Evolutionary conservation across 176 grass and related monocot species (phyloP), one percentile per base, ranked within the genome.

Genomic region (Puya raimondii): DNA sequence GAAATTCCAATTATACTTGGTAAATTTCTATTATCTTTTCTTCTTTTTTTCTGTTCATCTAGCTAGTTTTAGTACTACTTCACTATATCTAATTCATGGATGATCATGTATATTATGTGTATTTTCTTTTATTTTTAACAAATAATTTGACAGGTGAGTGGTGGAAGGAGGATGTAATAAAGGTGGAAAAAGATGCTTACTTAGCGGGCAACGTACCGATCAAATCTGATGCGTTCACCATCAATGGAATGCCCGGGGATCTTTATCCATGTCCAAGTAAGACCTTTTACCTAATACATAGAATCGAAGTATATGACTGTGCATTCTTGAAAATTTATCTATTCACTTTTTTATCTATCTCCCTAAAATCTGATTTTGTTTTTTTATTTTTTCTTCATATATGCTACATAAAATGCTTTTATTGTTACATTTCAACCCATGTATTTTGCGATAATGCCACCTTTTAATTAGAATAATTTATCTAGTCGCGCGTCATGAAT

Each of bases 1-100:
- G 86, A 94, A 65, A 78, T 84, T 74, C 78, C 83, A 10, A 13
- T 94, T 74, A 76, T 90, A 27, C 78, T 94, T 17, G 20, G 12
- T 3, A 48, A 76, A 53, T n/a, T 68, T 1, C 9, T 26, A 26
- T 26, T 26, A 26, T 26, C 25, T 26, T 26, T 26, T 26, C 25
- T 2, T 26, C 25, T 26, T 26, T 2, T 2, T 26, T 26, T 26
- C 2, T 2, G 25, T 26, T 26, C 25, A 26, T 26, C 25, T 26
- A 26, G 25, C 25, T 26, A 26, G 25, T 26, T 26, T 1, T 26
- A 26, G 25, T 1, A 2, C 25, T 2, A 2, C 2, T 26, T 26
- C 1, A 2, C 25, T 26, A 2, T 26, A 26, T 26, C 25, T 26
- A 26, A 26, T 26, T 26, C 2, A 26, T 26, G 1, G 25, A 26